Evolutionary conservation across 805 yeast genomes (phyloP), one percentile per base, ranked within the genome.

Genomic region (Cephaloascus albidus): DNA sequence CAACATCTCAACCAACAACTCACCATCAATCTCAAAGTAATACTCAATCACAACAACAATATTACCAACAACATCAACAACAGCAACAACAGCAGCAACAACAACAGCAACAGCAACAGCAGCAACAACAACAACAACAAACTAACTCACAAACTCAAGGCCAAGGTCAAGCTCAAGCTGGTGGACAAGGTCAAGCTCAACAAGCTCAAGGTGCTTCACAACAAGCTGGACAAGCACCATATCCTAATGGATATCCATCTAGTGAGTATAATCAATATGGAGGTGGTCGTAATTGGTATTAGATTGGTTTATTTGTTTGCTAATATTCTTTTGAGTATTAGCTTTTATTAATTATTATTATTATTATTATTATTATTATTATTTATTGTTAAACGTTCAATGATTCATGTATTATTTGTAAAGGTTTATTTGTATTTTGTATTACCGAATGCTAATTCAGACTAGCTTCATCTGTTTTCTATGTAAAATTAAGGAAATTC

Each of bases 111-210:
- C 27, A 23, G 40, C 43, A 15, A 38, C 46, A 32, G 47, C 47
- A 41, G 49, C n/a, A n/a, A n/a, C n/a, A 48, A 12, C 60, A 54
- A 43, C 54, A 52, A 41, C 33, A 50, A 31, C 51, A 45, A 39
- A 45, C 47, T 8, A 45, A 45, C 28, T 32, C 54, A 10, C 38
- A 30, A 26, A 28, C 52, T 38, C 43, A 45, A 34, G 43, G 46
- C 31, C 52, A 48, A 38, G 41, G 41, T 31, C 44, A 39, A 35
- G 27, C 34, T 20, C 45, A 45, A 32, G 43, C 41, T 36, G 45
- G 42, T 38, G 39, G 41, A 15, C 47, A 41, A 39, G 45, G 39
- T 33, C 28, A 23, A 23, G 12, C 28, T 23, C 28, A 23, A 12
- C 28, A 23, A 23, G 28, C 12, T 23, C 10, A 12, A 23, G 12